These are phyloP conservation scores for Tetrahymena malaccensis DNA, from an alignment of 73 alveolate genomes.

Conservation along the genomic window DNA sequence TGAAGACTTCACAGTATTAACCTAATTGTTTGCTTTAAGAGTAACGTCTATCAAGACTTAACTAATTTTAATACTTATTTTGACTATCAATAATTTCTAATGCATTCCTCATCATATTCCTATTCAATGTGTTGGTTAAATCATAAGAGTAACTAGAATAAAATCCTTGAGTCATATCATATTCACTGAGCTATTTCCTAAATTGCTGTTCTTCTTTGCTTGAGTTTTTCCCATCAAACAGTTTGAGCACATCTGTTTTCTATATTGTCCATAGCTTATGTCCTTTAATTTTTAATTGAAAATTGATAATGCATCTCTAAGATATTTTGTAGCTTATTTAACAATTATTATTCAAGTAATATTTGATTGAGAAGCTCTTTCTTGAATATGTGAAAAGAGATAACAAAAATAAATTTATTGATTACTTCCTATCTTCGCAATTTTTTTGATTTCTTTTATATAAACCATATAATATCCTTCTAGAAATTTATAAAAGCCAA, in stretches of 20 bases:
- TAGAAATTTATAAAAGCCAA: conserved; percentile 33
- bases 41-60: not conserved
- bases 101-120: conserved; percentile 34
- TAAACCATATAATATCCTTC: conserved; percentile 41
- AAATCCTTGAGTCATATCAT: conserved; percentile 62
- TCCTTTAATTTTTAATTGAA: not conserved
- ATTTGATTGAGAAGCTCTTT: too few species aligned
- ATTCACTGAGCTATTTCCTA: conserved; percentile 42
- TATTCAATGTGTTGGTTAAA: conserved; percentile 60
- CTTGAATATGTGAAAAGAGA: not conserved
- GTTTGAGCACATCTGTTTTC: conserved; percentile 15
- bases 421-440: conserved; percentile 33
- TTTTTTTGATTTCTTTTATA: conserved; percentile 14
- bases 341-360: too few species aligned
- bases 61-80: not conserved
- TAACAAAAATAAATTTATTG: not conserved
- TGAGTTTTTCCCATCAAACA: conserved; percentile 19
- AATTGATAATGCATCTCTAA: not conserved
- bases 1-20: conserved; percentile 55
- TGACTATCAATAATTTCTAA: not conserved
- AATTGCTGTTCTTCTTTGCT: conserved; percentile 50
- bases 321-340: not conserved
- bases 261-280: conserved; percentile 30
- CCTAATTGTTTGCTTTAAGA: not conserved
- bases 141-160: conserved; percentile 76